Evolutionary conservation across 495 filamentous ascomycete species (phyloP), one percentile per base, ranked within the genome.

Genomic region (Barbatosphaeria neglecta): DNA sequence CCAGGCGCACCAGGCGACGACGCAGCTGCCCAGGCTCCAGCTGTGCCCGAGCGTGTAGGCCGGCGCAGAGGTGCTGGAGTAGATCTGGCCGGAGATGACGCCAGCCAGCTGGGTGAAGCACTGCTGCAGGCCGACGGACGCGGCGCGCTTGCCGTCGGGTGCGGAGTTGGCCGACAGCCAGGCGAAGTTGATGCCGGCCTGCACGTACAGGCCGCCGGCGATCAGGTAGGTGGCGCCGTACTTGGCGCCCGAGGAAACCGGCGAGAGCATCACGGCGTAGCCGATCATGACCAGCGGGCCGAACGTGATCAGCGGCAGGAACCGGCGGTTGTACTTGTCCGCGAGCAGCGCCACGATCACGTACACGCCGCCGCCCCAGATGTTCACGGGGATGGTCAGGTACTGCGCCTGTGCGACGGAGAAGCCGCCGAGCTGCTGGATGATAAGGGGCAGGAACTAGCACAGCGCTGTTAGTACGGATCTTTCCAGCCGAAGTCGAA

Each of bases 391-490:
- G 33, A 87, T 83, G 2, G 80, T 84, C 22, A 86, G 69, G 25
- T 81, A 78, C 58, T 87, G 83, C 10, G 81, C 71, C 37, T 82
- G 59, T 2, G 79, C 68, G 6, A 65, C 68, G 1, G 72, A 67
- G 67, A 76, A 85, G 19, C 67, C 55, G 77, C 86, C 83, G 3
- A 81, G 81, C 9, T 70, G 69, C 42, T 83, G 64, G 58, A 87
- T 82, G 46, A 87, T 86, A 17, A 81, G 86, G 0, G 83, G 83
- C 2, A 86, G 66, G 54, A 87, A 87, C 6, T n/a, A n/a, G n/a
- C n/a, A n/a, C n/a, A n/a, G n/a, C n/a, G n/a, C n/a, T n/a, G n/a
- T n/a, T n/a, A n/a, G n/a, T n/a, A n/a, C n/a, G n/a, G n/a, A n/a
- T n/a, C n/a, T n/a, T n/a, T n/a, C n/a, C n/a, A n/a, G n/a, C n/a